Conservation (phyloP, 768 basidiomycete genomes). For the Plicaturopsis crispa region DNA sequence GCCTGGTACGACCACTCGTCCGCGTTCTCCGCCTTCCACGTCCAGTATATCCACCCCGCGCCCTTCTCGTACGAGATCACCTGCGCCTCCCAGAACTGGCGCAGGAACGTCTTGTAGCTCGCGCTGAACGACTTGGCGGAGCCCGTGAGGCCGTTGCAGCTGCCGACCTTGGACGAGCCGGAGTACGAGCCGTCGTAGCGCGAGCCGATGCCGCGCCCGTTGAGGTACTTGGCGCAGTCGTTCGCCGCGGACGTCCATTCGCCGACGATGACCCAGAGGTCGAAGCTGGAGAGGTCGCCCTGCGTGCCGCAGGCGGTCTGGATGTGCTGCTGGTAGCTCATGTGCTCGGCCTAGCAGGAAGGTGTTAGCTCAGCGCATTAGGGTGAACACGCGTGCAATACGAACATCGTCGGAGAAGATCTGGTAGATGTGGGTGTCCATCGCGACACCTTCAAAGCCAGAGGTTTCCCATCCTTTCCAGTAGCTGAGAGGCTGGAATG, state of each 20-base stretch:
- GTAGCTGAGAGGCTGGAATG: slow-evolving; percentile 66
- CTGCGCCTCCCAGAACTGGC: slow-evolving; percentile 83
- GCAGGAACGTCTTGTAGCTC: slow-evolving; percentile 74
- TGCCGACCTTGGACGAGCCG: slow-evolving; percentile 64
- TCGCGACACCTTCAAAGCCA: slow-evolving; percentile 47
- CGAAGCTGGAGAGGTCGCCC: slow-evolving; percentile 38
- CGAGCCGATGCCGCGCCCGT: slow-evolving; percentile 70
- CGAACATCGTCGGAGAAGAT: slow-evolving; percentile 57
- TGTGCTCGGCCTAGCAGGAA: slow-evolving; percentile 40
- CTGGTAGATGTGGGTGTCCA: slow-evolving; percentile 79
- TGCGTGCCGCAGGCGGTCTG: slow-evolving; percentile 43
- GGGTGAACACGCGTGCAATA: slow-evolving; percentile 5
- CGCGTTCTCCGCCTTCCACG: slow-evolving; percentile 77
- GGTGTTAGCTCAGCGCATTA: too few species aligned
- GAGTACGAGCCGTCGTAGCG: slow-evolving; percentile 57
- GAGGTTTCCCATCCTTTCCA: slow-evolving; percentile 43
- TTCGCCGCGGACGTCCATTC: slow-evolving; percentile 81
- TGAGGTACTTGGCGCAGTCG: slow-evolving; percentile 77
- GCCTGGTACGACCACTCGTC: slow-evolving; percentile 91
- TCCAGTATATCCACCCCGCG: slow-evolving; percentile 77
- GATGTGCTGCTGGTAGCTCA: slow-evolving; percentile 50
- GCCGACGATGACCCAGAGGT: slow-evolving; percentile 79
- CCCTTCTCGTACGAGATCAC: slow-evolving; percentile 61
- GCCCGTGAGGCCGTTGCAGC: slow-evolving; percentile 69
- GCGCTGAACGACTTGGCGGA: slow-evolving; percentile 66